A percentile compares a stretch with the other conserved stretches of the same genome.
phyloP scores from a whole-genome alignment of 2,329 filamentous ascomycete genomes.

The Ophiostoma ips region DNA sequence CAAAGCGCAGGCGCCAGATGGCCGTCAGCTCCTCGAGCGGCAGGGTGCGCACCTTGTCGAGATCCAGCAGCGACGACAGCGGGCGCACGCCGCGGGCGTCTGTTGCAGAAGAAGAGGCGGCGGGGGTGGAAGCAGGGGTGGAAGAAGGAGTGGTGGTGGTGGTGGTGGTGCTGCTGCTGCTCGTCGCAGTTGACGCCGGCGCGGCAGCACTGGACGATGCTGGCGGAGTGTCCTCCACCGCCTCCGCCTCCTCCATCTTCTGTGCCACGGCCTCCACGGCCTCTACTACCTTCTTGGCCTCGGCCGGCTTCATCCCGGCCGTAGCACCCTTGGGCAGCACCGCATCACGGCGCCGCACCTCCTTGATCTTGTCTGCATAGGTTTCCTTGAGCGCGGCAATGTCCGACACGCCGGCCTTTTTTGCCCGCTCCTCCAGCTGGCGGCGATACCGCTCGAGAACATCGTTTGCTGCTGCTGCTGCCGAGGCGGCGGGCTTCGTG shows the following conservation, averaged over 20 bases:
- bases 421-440: constrained; percentile 73
- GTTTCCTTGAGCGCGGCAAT: constrained; percentile 66
- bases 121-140: not conserved
- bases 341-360: constrained; percentile 54
- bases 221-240: not conserved
- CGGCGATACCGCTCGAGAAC: constrained; percentile 75
- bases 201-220: too few species aligned
- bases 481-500: not conserved
- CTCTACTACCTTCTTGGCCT: not conserved
- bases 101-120: constrained; percentile 14
- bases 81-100: constrained; percentile 22
- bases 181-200: too few species aligned
- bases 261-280: not conserved
- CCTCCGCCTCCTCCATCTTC: not conserved
- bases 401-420: constrained; percentile 53
- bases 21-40: constrained; percentile 71
- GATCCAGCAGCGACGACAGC: constrained; percentile 50
- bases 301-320: not conserved
- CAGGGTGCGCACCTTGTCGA: constrained; percentile 60
- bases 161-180: not conserved
- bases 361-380: constrained; percentile 71
- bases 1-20: constrained; percentile 83
- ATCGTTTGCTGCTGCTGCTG: constrained; percentile 32
- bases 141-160: not conserved
- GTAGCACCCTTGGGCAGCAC: constrained; percentile 23